Evolutionary conservation across 768 basidiomycete species (phyloP), one percentile per base, ranked within the genome.

Genomic region (Pleurotus platypus): DNA sequence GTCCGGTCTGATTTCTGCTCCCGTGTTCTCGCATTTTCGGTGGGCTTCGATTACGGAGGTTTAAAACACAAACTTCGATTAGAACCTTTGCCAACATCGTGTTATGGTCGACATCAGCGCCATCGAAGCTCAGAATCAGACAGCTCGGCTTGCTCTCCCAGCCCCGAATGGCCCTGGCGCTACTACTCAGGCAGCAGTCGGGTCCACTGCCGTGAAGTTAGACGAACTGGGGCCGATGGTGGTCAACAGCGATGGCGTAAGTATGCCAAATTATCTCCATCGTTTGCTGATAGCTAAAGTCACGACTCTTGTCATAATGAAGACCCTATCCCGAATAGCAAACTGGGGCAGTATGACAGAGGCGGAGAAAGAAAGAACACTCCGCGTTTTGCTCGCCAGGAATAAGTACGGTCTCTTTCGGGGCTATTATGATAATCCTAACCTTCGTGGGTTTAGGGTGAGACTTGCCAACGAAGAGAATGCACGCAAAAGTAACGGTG

Each of bases 161-260:
- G 57, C 18, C 12, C 53, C 57, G n/a, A 42, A 46, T 20, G 49
- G 57, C 26, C 57, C 40, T 9, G n/a, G 30, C 7, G 42, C 49
- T 27, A 40, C 37, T 6, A 50, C 59, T n/a, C 54, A 54, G 26
- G 46, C 61, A 13, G 46, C 60, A 12, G 54, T 62, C 18, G 65
- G 60, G 8, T 60, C 65, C 35, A 64, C 64, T 6, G 58, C 74
- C 2, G 68, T 85, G 49, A 82, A 77, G 65, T 68, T 87, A 5
- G 84, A 87, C 58, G 74, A 72, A 16, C 73, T 88, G 11, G 86
- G 85, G 1, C 86, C 86, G 1, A 78, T 88, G 75, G 83, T 89
- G 45, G 83, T 87, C 40, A 87, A 87, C 64, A 79, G 71, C 42
- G 80, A 89, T 70, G 86, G 85, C 53, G 84, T 86, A 65, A 56